Base-by-base conservation (phyloP, 805 yeast species). In the Torulaspora franciscae region DNA sequence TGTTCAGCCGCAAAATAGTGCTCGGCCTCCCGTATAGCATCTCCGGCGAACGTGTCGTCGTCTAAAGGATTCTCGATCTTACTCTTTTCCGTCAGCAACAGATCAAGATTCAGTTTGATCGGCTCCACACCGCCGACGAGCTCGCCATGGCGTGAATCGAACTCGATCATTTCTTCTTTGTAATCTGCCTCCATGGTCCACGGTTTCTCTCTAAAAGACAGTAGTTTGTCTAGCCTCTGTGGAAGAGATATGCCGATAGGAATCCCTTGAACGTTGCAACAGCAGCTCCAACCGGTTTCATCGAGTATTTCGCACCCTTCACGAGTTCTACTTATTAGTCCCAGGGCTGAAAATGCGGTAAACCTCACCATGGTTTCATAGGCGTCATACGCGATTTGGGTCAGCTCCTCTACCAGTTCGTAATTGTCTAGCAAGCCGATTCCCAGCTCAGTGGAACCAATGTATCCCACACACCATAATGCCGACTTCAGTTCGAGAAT, bases 301-400 rank as follows among this genome's bases (percentile, higher is more conserved):
- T 87, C 95, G 45, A 90, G 67, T 11, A 89, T 79, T 58, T 90
- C 97, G 17, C 81, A 73, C 0, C 98, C 98, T 56, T 86, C 88
- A 11, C 68, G 69, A 0, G 95, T 86, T 17, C 73, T 72, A 0
- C 93, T 72, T 22, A 89, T 70, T 51, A 86, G 70, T 0, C 96
- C 96, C 27, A 91, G 65, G 0, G 79, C 85, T 54, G 77, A 85
- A 54, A 84, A 85, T 8, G 95, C 85, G 1, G 87, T 76, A 1
- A 93, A 93, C 46, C 82, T 75, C 23, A 91, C 58, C 40, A 81
- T 79, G 71, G 84, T 76, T 8, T 78, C 69, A 8, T 64, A 59
- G 0, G 83, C 69, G 5, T 61, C 58, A 26, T 67, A 60, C 8
- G 80, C 74, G 27, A 84, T 69, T 7, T 63, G 65, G 2, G 81